phyloP scores from a whole-genome alignment of 352 stramenopile genomes.

The Phytophthora colocasiae region DNA sequence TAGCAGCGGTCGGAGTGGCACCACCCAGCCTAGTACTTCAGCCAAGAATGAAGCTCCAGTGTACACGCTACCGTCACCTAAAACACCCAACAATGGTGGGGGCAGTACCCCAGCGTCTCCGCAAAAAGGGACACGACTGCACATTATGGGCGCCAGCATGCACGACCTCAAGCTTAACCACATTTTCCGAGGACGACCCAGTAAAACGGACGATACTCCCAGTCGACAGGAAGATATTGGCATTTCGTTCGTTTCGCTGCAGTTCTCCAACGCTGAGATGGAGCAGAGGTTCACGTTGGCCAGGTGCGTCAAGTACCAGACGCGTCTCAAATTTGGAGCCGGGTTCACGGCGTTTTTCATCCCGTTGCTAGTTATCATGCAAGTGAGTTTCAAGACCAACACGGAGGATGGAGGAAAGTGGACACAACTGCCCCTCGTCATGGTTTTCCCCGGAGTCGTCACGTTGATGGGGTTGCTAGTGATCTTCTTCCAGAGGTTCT shows the following conservation, averaged over 20 bases:
- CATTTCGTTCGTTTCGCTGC: constrained; percentile 76
- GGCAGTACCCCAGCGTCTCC: constrained; percentile 30
- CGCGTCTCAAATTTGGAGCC: constrained; percentile 72
- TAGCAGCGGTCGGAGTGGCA: constrained; percentile 44
- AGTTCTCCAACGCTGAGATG: constrained; percentile 75
- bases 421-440: constrained; percentile 74
- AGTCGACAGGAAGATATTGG: constrained; percentile 82
- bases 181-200: constrained; percentile 60
- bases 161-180: constrained; percentile 74
- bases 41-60: constrained; percentile 8
- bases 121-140: constrained; percentile 49
- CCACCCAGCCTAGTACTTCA: constrained; percentile 5
- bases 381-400: constrained; percentile 83
- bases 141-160: constrained; percentile 62
- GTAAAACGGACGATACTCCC: constrained; percentile 31
- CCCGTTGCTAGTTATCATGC: constrained; percentile 85
- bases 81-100: constrained; percentile 18
- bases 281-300: constrained; percentile 63
- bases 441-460: constrained; percentile 85
- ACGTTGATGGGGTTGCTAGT: constrained; percentile 79
- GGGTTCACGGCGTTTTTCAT: constrained; percentile 87
- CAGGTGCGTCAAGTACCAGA: constrained; percentile 74
- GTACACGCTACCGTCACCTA: constrained; percentile 20
- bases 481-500: constrained; percentile 65
- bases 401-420: constrained; percentile 62